A percentile compares a stretch with the other conserved stretches of the same genome.
These are phyloP conservation scores for Nitzschia sp. DNA, from an alignment of 108 stramenopile genomes.

Conservation along the genomic window DNA sequence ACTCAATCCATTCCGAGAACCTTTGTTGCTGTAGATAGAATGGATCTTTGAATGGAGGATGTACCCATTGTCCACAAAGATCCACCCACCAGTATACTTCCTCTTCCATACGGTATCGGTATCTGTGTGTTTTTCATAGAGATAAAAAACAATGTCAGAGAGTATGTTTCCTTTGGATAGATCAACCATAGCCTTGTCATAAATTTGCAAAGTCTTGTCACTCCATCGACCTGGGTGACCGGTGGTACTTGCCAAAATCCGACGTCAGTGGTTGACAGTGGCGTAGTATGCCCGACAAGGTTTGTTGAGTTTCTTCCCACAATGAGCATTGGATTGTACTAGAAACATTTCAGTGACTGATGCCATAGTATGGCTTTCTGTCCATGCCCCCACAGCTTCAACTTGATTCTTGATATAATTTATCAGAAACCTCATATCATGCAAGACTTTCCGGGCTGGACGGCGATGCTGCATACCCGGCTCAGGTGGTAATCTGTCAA, in stretches of 20 bases:
- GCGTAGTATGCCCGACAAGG: neutral
- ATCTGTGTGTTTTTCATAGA: neutral
- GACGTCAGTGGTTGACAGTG: neutral
- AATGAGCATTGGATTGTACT: too few species aligned
- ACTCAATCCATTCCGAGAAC: neutral
- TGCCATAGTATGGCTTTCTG: too few species aligned
- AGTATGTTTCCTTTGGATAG: neutral
- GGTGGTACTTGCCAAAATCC: neutral
- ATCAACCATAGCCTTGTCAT: neutral
- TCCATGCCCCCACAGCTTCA: too few species aligned
- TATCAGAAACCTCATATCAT: too few species aligned
- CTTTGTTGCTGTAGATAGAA: neutral
- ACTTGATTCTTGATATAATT: too few species aligned
- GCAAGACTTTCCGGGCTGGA: too few species aligned
- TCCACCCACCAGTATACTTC: neutral
- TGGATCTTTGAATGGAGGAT: neutral
- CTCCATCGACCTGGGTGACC: neutral
- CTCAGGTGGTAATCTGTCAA: too few species aligned
- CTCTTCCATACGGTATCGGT: neutral
- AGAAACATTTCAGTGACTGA: too few species aligned
- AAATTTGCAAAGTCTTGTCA: neutral
- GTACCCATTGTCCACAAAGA: neutral
- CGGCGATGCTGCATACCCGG: too few species aligned
- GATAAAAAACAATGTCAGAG: neutral
- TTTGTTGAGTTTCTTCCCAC: neutral